Conservation (phyloP, 805 yeast genomes). For the Monosporozyma solicola region DNA sequence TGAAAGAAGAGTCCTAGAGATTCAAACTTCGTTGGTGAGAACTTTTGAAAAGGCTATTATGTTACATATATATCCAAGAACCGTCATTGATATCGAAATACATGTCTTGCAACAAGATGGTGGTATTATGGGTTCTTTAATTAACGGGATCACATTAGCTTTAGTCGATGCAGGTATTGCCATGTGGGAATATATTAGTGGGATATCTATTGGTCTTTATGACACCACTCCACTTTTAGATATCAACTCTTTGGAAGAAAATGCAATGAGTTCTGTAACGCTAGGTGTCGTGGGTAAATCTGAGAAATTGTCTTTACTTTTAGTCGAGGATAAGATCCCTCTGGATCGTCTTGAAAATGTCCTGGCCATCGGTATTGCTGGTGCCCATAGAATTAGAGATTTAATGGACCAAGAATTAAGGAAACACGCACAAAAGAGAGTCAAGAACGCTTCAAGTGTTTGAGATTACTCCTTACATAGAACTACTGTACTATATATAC, state of each 20-base stretch:
- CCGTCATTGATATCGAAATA: slow-evolving; percentile 64
- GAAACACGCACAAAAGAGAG: slow-evolving; percentile 55
- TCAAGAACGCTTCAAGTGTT: slow-evolving; percentile 31
- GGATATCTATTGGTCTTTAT: slow-evolving; percentile 70
- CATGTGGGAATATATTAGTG: slow-evolving; percentile 81
- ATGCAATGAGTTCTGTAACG: slow-evolving; percentile 71
- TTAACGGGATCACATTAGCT: slow-evolving; percentile 83
- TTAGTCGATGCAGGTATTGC: slow-evolving; percentile 92
- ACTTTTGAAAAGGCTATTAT: slow-evolving; percentile 70
- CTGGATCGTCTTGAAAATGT: slow-evolving; percentile 69
- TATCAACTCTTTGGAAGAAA: slow-evolving; percentile 72
- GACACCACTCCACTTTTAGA: slow-evolving; percentile 77
- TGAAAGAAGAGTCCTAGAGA: slow-evolving; percentile 63
- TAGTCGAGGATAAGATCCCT: slow-evolving; percentile 79
- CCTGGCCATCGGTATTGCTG: slow-evolving; percentile 76
- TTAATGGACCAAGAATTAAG: slow-evolving; percentile 82
- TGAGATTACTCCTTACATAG: slow-evolving; percentile 4
- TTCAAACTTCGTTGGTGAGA: slow-evolving; percentile 55
- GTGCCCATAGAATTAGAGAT: slow-evolving; percentile 72
- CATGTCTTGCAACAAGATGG: slow-evolving; percentile 88
- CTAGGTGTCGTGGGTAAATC: slow-evolving; percentile 77
- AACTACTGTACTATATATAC: slow-evolving; percentile 1
- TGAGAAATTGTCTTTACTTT: slow-evolving; percentile 65
- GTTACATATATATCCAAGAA: slow-evolving; percentile 69
- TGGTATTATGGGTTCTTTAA: slow-evolving; percentile 66